A percentile compares a stretch with the other conserved stretches of the same genome.
Evolutionary conservation across 805 yeast species (phyloP).

Genomic region (Saccharomycopsis olivae): DNA sequence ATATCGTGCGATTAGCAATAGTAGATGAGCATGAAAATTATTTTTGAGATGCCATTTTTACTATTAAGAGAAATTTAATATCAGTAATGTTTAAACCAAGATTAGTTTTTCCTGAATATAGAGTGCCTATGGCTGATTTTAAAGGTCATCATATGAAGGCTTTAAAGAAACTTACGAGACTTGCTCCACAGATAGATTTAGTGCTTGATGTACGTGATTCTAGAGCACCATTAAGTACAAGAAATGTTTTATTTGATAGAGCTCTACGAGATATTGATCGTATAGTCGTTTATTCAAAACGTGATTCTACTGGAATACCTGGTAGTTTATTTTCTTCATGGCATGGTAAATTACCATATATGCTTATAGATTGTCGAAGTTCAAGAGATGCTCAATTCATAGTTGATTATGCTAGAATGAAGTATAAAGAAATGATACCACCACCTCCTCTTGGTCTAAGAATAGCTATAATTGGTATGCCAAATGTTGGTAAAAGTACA

Average conservation of each 20-base stretch:
- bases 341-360: conserved; percentile 40
- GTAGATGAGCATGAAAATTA: too few species aligned
- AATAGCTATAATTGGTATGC: conserved; percentile 82
- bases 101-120: conserved; percentile 59
- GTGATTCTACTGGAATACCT: conserved; percentile 46
- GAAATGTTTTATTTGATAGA: conserved; percentile 68
- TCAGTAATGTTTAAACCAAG: too few species aligned
- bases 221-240: conserved; percentile 78
- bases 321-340: conserved; percentile 31
- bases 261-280: conserved; percentile 37
- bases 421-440: conserved; percentile 39
- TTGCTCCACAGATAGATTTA: conserved; percentile 73
- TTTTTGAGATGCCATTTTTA: too few species aligned
- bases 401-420: conserved; percentile 37
- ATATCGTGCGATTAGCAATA: too few species aligned
- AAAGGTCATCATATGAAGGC: conserved; percentile 89
- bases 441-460: conserved; percentile 79
- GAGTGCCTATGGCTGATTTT: conserved; percentile 63
- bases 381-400: conserved; percentile 39
- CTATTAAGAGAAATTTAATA: too few species aligned
- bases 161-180: conserved; percentile 47
- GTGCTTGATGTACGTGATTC: conserved; percentile 81
- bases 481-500: conserved; percentile 95
- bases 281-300: conserved; percentile 68
- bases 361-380: conserved; percentile 50